These are phyloP conservation scores for Pseudofabraea citricarpa DNA, from an alignment of 2,329 filamentous ascomycete species.

Conservation along the genomic window DNA sequence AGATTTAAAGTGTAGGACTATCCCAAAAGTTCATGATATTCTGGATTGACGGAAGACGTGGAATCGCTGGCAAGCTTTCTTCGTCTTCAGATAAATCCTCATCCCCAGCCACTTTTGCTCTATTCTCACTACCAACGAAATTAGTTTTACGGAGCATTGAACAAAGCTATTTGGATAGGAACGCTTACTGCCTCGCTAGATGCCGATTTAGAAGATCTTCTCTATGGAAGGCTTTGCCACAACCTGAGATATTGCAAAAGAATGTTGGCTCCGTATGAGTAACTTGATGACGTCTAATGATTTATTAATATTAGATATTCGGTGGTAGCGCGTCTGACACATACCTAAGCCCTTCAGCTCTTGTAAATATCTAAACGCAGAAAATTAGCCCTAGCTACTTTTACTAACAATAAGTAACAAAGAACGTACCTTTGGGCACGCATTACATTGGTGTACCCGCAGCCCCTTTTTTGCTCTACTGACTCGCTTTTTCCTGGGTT, in stretches of 20 bases:
- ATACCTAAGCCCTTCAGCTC: constrained; percentile 8
- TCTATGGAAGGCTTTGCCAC: constrained; percentile 3
- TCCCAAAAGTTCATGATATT: no score
- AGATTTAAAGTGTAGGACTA: no score
- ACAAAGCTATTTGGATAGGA: no score
- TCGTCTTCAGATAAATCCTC: no score
- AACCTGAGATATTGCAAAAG: constrained; percentile 1
- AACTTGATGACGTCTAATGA: constrained; percentile 5
- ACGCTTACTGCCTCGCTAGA: constrained; percentile 2
- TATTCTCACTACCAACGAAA: no score
- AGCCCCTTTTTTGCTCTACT: constrained; percentile 6
- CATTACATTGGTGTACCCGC: constrained; percentile 7
- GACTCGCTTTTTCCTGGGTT: neutral
- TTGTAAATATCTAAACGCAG: constrained; percentile 3
- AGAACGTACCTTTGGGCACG: constrained; percentile 5
- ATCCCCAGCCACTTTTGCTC: no score
- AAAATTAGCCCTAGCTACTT: neutral
- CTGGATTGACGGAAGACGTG: no score
- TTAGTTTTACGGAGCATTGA: no score
- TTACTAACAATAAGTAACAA: neutral
- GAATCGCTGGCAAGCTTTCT: no score
- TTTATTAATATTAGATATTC: neutral
- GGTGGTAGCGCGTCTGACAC: neutral
- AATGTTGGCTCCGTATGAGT: constrained; percentile 5
- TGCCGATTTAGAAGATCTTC: constrained; percentile 6